Percentiles rank a stretch among this genome's conserved stretches.
Conservation (phyloP, 176 grass and related monocot species). For the Avena sativa region DNA sequence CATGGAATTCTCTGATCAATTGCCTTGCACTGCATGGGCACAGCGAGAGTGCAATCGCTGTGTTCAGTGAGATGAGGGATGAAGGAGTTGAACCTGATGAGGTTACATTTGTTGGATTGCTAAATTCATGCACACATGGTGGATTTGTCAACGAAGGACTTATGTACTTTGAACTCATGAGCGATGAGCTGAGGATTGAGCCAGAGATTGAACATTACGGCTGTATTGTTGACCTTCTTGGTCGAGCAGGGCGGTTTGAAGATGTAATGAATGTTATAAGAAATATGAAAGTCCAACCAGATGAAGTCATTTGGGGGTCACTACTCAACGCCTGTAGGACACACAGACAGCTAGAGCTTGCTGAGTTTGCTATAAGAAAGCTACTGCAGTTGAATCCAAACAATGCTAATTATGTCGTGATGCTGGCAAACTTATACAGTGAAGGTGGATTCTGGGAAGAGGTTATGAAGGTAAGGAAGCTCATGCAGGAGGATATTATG, state of each 20-base stretch:
- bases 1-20: slow-evolving; percentile 88
- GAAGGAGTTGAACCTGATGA: slow-evolving; percentile 64
- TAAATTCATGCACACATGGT: slow-evolving; percentile 86
- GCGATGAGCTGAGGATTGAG: slow-evolving; percentile 52
- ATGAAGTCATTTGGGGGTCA: slow-evolving; percentile 84
- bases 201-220: slow-evolving; percentile 87
- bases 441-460: slow-evolving; percentile 83
- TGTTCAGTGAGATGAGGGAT: slow-evolving; percentile 57
- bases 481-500: slow-evolving; percentile 52
- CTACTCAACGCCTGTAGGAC: slow-evolving; percentile 72
- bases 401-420: slow-evolving; percentile 72
- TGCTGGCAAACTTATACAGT: slow-evolving; percentile 81
- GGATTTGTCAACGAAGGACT: slow-evolving; percentile 71
- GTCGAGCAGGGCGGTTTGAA: slow-evolving; percentile 72
- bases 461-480: slow-evolving; percentile 59
- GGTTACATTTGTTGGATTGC: slow-evolving; percentile 74
- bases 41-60: slow-evolving; percentile 45
- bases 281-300: slow-evolving; percentile 62
- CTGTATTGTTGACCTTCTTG: slow-evolving; percentile 76
- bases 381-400: slow-evolving; percentile 64
- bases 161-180: slow-evolving; percentile 64
- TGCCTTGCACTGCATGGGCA: slow-evolving; percentile 68
- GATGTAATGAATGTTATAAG: slow-evolving; percentile 67
- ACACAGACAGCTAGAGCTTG: slow-evolving; percentile 60
- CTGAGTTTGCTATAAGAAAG: slow-evolving; percentile 63